Evolutionary conservation across 768 basidiomycete species (phyloP), one percentile per base, ranked within the genome.

Genomic region (Amanita pallidorosea): DNA sequence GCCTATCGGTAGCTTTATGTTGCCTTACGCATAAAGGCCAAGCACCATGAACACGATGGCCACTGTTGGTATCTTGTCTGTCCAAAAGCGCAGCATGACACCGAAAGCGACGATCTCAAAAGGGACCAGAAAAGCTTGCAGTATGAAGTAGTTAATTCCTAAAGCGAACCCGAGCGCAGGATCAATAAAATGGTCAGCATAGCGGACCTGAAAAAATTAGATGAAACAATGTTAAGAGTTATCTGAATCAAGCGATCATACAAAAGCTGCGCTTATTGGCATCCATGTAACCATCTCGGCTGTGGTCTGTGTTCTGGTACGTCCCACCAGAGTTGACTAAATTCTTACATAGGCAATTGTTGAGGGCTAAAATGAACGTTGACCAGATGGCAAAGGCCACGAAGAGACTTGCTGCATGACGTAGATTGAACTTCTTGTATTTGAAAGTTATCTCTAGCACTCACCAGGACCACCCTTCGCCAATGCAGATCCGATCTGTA

Each of bases 211-310:
- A 35, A 18, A 11, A 13, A 17, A 2, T 41, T 27, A 13, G 13
- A 52, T 40, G 35, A 43, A 20, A 45, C 12, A 40, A 27, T 5
- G 47, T 15, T 23, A 2, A 44, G 41, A 1, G 34, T 33, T 23
- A 22, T 29, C 13, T 8, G 13, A 8, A 9, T n/a, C 3, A 20
- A 18, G 52, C 22, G 25, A 43, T 60, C 72, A 36, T 53, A 85
- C 80, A 61, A 87, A 88, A 5, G 84, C 81, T 5, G 87, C 85
- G 5, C 84, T 79, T 56, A 88, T 80, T 5, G 87, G 87, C 5
- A 85, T 85, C 68, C 79, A 82, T n/a, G 81, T 77, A 27, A 85
- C 84, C 86, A 88, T 88, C 64, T 90, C 87, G 34, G 83, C 87
- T 76, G 55, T 17, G 27, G 48, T 68, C 59, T 22, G 62, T 60